These are phyloP conservation scores for Tricholoma saponaceum DNA, from an alignment of 768 basidiomycete species.

Conservation along the genomic window DNA sequence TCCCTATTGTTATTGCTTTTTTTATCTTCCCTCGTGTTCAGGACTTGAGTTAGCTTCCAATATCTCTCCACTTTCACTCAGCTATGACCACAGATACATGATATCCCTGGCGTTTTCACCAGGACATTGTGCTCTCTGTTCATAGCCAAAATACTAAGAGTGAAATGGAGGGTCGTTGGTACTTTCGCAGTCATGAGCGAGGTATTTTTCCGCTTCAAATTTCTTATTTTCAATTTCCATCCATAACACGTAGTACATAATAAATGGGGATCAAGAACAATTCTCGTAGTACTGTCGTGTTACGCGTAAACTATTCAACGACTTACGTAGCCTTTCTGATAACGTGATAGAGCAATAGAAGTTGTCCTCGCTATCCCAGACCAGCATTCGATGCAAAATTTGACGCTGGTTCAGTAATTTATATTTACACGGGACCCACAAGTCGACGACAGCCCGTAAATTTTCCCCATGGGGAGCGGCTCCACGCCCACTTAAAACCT, in stretches of 20 bases:
- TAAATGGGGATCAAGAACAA: no score
- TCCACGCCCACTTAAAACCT: no score
- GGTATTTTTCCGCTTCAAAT: neutral
- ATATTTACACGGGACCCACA: no score
- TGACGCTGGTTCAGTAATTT: neutral
- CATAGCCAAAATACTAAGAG: constrained; percentile 51
- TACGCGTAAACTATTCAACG: neutral
- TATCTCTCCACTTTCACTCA: constrained; percentile 27
- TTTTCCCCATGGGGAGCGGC: no score
- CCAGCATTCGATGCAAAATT: neutral
- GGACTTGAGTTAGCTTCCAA: constrained; percentile 3
- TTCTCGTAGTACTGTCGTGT: no score
- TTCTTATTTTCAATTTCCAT: neutral
- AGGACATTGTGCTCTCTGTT: constrained; percentile 39
- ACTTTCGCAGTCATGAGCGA: constrained; percentile 4
- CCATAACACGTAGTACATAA: neutral
- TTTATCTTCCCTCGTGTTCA: constrained; percentile 6
- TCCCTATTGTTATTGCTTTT: neutral
- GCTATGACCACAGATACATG: constrained; percentile 32
- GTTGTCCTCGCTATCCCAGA: neutral
- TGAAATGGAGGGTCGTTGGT: constrained; percentile 37
- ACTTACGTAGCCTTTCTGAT: neutral
- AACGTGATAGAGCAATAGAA: neutral
- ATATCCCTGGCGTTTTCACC: constrained; percentile 28
- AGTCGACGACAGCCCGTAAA: no score